Evolutionary conservation across 495 filamentous ascomycete species (phyloP), one percentile per base, ranked within the genome.

Genomic region (Penicillium dipodomyicola): DNA sequence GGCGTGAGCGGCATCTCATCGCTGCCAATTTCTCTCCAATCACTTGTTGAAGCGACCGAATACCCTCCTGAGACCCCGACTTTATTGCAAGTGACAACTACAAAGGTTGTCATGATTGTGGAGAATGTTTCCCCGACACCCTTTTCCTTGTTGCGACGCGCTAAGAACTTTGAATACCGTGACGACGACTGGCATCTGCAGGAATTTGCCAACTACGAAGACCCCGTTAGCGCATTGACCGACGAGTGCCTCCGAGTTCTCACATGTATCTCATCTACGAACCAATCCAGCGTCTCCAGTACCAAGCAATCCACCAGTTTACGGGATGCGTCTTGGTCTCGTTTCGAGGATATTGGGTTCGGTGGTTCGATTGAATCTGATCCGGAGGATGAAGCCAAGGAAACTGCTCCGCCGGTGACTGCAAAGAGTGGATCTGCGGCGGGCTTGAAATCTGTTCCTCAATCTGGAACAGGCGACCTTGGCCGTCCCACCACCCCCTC

Each of bases 301-400:
- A 79, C 82, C 17, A 87, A 90, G 68, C 77, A 82, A 53, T 84
- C 88, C 2, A 85, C 87, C 14, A 84, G 85, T 60, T 73, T 91
- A 47, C 82, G 82, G 22, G 92, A 96, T 72, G 88, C 92, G 25
- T 91, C 91, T 5, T 98, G 94, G 94, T 97, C 94, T 30, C 83
- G 90, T 47, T 98, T 98, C 64, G 90, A 97, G 67, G 94, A 97
- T 70, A 83, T 96, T 62, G 94, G 94, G 4, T 98, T 98, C 59
- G 83, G 89, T 8, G 87, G 84, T 52, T 67, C 88, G 0, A 78
- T 91, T n/a, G 87, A 89, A 35, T 80, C 85, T 9, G 84, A 87
- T 12, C 73, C 83, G 35, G 85, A 87, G n/a, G 65, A 68, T 9
- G 86, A 87, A 14, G 35, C 5, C 14, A 75, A 70, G 9, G 85